A percentile compares a stretch with the other conserved stretches of the same genome.
Conservation (phyloP, 2,329 filamentous ascomycete species). For the Colletotrichum higginsianum region DNA sequence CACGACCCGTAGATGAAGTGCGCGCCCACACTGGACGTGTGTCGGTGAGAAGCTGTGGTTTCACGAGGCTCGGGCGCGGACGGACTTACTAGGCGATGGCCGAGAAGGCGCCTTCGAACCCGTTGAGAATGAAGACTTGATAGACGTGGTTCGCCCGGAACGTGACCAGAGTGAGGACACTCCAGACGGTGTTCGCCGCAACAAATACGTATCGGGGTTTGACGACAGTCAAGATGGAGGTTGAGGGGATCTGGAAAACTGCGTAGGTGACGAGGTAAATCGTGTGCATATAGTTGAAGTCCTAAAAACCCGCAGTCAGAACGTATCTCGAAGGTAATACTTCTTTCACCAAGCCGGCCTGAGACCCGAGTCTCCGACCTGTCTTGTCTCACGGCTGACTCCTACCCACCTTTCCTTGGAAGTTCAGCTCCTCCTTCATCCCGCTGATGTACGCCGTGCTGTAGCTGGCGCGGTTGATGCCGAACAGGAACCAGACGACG, state of each 20-base stretch:
- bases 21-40: conserved; percentile 50
- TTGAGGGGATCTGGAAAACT: conserved; percentile 61
- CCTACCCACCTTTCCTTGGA: conserved; percentile 50
- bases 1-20: conserved; percentile 62
- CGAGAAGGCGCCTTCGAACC: conserved; percentile 60
- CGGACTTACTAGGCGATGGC: conserved; percentile 57
- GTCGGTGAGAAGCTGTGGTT: conserved; percentile 46
- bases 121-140: conserved; percentile 61
- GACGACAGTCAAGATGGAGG: conserved; percentile 48
- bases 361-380: background rate
- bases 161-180: conserved; percentile 59
- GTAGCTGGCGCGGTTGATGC: conserved; percentile 60
- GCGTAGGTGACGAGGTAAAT: conserved; percentile 58
- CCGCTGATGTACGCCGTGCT: conserved; percentile 59
- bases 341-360: too few species aligned
- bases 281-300: conserved; percentile 57
- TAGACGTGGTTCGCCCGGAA: conserved; percentile 58
- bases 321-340: background rate
- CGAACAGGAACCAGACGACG: conserved; percentile 63
- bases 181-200: conserved; percentile 59
- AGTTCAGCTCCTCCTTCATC: conserved; percentile 56
- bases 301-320: conserved; percentile 22
- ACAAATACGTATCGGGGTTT: conserved; percentile 45
- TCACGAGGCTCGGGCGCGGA: background rate
- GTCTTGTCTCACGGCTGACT: background rate